Base-by-base conservation (phyloP, 2,329 filamentous ascomycete genomes). In the Fusarium chlamydosporum region DNA sequence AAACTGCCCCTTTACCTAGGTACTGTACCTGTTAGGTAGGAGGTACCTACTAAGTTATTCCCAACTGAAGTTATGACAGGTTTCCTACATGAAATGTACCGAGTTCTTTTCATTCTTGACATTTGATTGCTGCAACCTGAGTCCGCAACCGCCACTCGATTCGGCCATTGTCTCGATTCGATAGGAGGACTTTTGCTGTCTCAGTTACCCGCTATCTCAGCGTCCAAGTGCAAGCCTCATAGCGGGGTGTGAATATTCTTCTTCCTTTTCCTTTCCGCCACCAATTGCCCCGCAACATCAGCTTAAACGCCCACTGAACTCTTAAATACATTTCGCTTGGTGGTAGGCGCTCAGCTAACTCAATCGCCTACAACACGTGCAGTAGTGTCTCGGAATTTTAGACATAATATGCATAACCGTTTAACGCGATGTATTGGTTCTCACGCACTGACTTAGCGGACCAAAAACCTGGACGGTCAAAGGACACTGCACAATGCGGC, bases 341-440 rank as follows among this genome's bases (percentile, higher is more conserved):
- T 23, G 34, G 43, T 54, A 61, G 71, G 67, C 70, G 69, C 65
- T 56, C 55, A 41, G 43, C 37, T 46, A 53, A 41, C 18, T n/a
- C 40, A 41, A 27, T 43, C 48, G 16, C 42, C 45, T 27, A 50
- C 43, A 62, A 20, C 61, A 66, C 60, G 55, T 69, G 66, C 58
- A 55, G 50, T 74, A 74, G 72, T 45, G 66, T 34, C 29, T 56
- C 56, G 50, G 60, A 52, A 40, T n/a, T 54, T 70, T 63, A 53
- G 51, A 48, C 40, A 26, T 31, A 53, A 42, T 50, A 67, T 69
- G 67, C 67, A 69, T 69, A 67, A 63, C 40, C 41, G 50, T 54
- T 40, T 47, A 42, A 50, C 42, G 15, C 51, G 43, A 54, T 16
- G 53, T 51, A 58, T 69, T 70, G 61, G 67, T 18, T 38, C 23